Evolutionary conservation across 768 basidiomycete genomes (phyloP).

Genomic region (Lactarius indigo): DNA sequence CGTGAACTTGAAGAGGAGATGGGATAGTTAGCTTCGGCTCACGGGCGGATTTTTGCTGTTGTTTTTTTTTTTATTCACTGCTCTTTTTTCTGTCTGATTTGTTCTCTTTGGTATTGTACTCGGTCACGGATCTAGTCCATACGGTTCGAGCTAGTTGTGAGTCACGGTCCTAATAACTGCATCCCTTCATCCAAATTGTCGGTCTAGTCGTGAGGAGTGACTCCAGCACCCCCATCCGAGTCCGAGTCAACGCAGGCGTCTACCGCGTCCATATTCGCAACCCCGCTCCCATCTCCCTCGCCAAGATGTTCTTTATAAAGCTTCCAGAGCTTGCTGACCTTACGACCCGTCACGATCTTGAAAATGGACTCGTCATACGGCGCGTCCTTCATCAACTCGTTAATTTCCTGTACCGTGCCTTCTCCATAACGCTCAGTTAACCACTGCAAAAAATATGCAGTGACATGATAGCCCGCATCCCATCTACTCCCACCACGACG

Average conservation of each 20-base stretch:
- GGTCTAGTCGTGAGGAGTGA: neutral
- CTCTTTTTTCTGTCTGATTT: constrained; percentile 3
- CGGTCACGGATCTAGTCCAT: constrained; percentile 15
- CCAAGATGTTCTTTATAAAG: constrained; percentile 46
- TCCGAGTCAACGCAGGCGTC: neutral
- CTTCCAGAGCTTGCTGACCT: constrained; percentile 56
- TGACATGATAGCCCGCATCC: constrained; percentile 75
- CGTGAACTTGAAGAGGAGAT: constrained; percentile 73
- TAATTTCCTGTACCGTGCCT: constrained; percentile 56
- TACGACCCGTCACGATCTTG: constrained; percentile 47
- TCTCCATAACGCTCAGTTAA: constrained; percentile 48
- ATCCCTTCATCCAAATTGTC: neutral
- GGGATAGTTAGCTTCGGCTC: constrained; percentile 46
- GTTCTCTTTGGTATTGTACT: constrained; percentile 15
- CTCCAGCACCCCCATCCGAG: neutral
- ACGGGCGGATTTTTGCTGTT: neutral
- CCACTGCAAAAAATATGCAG: constrained; percentile 76
- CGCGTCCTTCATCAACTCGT: constrained; percentile 46
- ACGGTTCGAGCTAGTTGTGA: constrained; percentile 13
- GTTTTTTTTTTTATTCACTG: constrained; percentile 16
- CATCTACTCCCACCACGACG: constrained; percentile 46
- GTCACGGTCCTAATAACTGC: neutral
- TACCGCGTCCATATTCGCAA: neutral
- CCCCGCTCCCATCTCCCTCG: constrained; percentile 18
- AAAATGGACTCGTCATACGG: constrained; percentile 53